A percentile compares a stretch with the other conserved stretches of the same genome.
phyloP scores from a whole-genome alignment of 768 basidiomycete genomes.

The Russula lepida region DNA sequence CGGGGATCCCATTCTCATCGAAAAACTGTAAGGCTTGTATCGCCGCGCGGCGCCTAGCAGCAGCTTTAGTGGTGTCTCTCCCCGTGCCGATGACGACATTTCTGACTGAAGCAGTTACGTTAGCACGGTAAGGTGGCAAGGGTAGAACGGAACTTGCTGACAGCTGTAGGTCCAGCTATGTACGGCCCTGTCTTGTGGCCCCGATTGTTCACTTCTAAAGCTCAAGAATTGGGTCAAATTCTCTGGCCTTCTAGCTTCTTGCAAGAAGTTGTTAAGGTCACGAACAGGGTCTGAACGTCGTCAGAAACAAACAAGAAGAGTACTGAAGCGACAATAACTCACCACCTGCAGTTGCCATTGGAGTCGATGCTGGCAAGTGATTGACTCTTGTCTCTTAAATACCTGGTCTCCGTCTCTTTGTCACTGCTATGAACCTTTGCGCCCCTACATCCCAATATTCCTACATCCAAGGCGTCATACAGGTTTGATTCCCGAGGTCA shows the following conservation, averaged over 20 bases:
- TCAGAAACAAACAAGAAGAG: not conserved
- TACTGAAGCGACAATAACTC: not conserved
- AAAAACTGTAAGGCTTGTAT: not conserved
- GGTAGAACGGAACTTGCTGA: not conserved
- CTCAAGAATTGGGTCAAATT: not conserved
- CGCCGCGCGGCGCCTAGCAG: not conserved
- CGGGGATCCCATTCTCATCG: not conserved
- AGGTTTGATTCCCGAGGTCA: not conserved
- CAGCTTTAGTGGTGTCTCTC: not conserved
- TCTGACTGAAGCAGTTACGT: not conserved
- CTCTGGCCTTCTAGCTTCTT: not conserved
- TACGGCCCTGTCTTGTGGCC: not conserved
- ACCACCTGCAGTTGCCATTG: not conserved
- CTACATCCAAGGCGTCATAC: not conserved
- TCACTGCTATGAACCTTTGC: not conserved
- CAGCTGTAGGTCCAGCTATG: not conserved
- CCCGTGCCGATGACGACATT: not conserved
- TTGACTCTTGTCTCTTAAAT: not conserved
- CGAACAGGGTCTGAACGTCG: not conserved
- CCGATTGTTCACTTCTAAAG: not conserved
- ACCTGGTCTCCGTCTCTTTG: not conserved
- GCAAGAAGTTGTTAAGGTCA: constrained; percentile 9
- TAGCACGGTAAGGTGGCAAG: not conserved
- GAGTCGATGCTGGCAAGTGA: not conserved
- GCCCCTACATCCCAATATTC: constrained; percentile 5